These are phyloP conservation scores for Suillus lakei DNA, from an alignment of 768 basidiomycete species.

Conservation along the genomic window DNA sequence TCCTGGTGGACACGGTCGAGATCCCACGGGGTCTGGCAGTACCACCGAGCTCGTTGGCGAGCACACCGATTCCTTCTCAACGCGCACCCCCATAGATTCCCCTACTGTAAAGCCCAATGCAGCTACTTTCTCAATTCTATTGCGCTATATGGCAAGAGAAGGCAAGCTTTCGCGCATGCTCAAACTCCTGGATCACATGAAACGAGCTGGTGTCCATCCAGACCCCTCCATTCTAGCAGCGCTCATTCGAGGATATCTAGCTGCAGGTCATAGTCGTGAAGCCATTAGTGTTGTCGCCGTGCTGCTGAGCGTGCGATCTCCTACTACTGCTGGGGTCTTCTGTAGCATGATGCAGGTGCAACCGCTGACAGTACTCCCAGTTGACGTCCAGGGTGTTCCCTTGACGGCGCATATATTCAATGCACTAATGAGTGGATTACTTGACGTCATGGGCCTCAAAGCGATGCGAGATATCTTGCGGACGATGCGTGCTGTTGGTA, in stretches of 20 bases:
- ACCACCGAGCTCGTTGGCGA: constrained; percentile 38
- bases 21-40: constrained; percentile 16
- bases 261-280: constrained; percentile 46
- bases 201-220: constrained; percentile 43
- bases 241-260: constrained; percentile 60
- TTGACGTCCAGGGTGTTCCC: constrained; percentile 32
- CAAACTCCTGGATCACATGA: constrained; percentile 53
- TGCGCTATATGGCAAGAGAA: constrained; percentile 55
- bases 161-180: constrained; percentile 51
- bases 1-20: constrained; percentile 21
- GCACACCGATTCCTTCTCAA: constrained; percentile 7
- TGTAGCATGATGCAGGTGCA: constrained; percentile 22
- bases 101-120: constrained; percentile 49
- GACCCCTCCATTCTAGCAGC: constrained; percentile 55
- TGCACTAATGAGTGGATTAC: constrained; percentile 55
- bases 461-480: constrained; percentile 51
- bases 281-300: constrained; percentile 58
- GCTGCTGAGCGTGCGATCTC: constrained; percentile 42
- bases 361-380: constrained; percentile 19
- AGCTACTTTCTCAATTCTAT: constrained; percentile 65
- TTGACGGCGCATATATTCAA: constrained; percentile 63
- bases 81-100: constrained; percentile 2
- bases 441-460: constrained; percentile 53
- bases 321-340: constrained; percentile 19
- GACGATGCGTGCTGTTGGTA: constrained; percentile 56